phyloP scores from a whole-genome alignment of 345 rosid genomes.

The Cochlearia excelsa region DNA sequence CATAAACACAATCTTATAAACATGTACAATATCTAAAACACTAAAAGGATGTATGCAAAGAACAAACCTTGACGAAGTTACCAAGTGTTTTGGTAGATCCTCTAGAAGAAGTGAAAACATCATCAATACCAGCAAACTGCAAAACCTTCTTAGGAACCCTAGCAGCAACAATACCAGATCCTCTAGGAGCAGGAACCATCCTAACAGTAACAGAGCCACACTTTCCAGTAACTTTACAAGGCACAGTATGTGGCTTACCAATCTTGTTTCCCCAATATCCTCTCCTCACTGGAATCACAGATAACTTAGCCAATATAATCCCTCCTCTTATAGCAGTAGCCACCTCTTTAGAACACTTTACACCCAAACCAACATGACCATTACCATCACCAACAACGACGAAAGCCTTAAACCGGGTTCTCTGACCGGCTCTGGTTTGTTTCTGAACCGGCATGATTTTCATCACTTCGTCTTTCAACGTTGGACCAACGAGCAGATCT shows the following conservation, averaged over 20 bases:
- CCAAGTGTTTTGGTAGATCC: constrained; percentile 73
- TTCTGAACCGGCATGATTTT: constrained; percentile 33
- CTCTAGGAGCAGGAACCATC: constrained; percentile 82
- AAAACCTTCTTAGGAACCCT: constrained; percentile 76
- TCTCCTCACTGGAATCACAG: constrained; percentile 67
- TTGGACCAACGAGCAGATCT: constrained; percentile 27
- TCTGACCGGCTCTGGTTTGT: constrained; percentile 69
- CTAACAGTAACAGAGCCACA: constrained; percentile 69
- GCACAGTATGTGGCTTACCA: constrained; percentile 66
- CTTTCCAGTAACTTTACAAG: constrained; percentile 73
- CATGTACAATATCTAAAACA: too few species aligned
- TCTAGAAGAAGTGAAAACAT: constrained; percentile 65
- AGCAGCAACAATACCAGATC: constrained; percentile 75
- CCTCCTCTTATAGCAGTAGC: constrained; percentile 72
- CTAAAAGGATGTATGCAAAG: background rate
- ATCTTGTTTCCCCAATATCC: constrained; percentile 86
- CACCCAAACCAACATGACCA: constrained; percentile 71
- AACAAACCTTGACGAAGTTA: constrained; percentile 63
- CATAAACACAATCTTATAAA: too few species aligned
- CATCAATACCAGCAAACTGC: constrained; percentile 71
- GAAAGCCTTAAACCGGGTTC: constrained; percentile 72
- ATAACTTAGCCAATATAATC: constrained; percentile 57
- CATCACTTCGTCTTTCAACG: constrained; percentile 31
- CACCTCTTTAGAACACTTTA: constrained; percentile 68
- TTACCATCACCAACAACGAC: constrained; percentile 64